A percentile compares a stretch with the other conserved stretches of the same genome.
Evolutionary conservation across 164 flowering plant genomes (phyloP).

Genomic region (Brasenia schreberi): DNA sequence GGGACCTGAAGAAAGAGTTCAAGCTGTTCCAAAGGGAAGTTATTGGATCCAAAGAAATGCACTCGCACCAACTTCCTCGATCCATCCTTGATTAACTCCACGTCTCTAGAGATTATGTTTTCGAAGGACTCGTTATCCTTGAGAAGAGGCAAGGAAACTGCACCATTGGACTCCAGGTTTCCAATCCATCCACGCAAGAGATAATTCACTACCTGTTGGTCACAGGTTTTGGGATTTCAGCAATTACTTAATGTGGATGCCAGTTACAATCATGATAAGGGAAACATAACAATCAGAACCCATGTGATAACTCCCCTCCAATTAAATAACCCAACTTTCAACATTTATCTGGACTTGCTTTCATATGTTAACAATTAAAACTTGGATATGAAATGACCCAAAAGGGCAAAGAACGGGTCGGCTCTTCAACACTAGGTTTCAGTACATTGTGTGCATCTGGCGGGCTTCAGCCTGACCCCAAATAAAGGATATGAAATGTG

Average conservation of each 20-base stretch:
- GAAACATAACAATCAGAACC: too few species aligned
- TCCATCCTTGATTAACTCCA: slow-evolving; percentile 67
- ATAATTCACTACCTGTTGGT: slow-evolving; percentile 66
- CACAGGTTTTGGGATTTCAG: neutral
- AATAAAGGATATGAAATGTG: too few species aligned
- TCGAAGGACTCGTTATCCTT: slow-evolving; percentile 24
- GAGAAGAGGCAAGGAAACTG: slow-evolving; percentile 49
- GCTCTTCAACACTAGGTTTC: too few species aligned
- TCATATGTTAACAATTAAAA: too few species aligned
- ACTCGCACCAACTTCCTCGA: slow-evolving; percentile 47
- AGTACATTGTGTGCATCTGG: too few species aligned
- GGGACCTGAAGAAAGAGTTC: slow-evolving; percentile 29
- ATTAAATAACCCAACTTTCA: too few species aligned
- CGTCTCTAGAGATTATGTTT: slow-evolving; percentile 24
- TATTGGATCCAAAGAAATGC: slow-evolving; percentile 34
- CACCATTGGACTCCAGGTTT: slow-evolving; percentile 57
- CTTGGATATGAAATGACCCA: too few species aligned
- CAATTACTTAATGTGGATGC: neutral
- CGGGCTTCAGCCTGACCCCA: too few species aligned
- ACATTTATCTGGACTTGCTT: too few species aligned
- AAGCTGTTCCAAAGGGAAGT: slow-evolving; percentile 38
- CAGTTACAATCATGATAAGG: too few species aligned
- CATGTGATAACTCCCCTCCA: too few species aligned
- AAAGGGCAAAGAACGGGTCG: too few species aligned
- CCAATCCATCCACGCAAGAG: slow-evolving; percentile 87